Evolutionary conservation across 2,329 filamentous ascomycete species (phyloP), one percentile per base, ranked within the genome.

Genomic region (Colletotrichum somersetense): DNA sequence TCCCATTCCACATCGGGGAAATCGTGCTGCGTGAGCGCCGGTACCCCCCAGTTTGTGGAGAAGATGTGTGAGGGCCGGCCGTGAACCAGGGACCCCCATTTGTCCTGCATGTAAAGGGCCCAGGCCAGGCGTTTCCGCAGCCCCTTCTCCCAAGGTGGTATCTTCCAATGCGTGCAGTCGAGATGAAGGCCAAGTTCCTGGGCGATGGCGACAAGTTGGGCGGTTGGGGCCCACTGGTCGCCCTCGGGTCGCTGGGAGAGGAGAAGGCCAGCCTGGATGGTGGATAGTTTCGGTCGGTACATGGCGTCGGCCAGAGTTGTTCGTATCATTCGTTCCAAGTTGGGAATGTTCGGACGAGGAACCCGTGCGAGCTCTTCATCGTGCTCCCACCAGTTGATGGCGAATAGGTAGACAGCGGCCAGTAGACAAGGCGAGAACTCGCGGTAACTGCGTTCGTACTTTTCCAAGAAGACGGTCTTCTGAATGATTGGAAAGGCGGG

Each of bases 101-200:
- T 97, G 81, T 98, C 95, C 82, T 97, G 94, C 92, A 97, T 96
- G 80, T 96, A 97, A 62, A 97, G 82, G 2, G 93, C 95, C 95
- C 95, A 97, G 1, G 94, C 94, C 53, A 97, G 88, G 61, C 95
- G 89, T 80, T 96, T 96, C 73, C 95, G 88, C 71, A 97, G 81
- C 0, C 94, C 93, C 76, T 93, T 92, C 80, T 97, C 95, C 94
- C 95, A 97, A 0, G 88, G 87, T 38, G 95, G 93, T 66, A 97
- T 96, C 73, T 93, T 93, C 95, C 95, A 97, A 64, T 87, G 86
- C 6, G 92, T 90, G 83, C 94, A 97, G 81, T 97, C 94, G 52
- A 97, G 89, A 80, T 98, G 95, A 50, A 98, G 85, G 58, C 95
- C 95, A 3, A 98, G 87, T 80, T 97, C 94, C 80, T 97, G 95